These are phyloP conservation scores for Metschnikowia corniflorae DNA, from an alignment of 805 yeast species.

Conservation along the genomic window DNA sequence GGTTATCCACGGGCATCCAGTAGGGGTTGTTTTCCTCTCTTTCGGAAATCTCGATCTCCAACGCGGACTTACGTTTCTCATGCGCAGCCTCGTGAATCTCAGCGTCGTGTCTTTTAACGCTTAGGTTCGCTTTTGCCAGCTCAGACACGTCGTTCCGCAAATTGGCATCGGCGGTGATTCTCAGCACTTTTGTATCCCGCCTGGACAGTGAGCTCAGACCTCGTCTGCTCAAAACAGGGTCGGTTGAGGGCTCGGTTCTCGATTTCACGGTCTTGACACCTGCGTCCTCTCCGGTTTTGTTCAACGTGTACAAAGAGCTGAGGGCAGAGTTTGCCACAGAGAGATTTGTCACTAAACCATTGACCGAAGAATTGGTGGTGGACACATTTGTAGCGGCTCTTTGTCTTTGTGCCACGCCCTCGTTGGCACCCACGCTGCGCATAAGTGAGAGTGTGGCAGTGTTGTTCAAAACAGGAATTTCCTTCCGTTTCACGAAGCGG, in stretches of 20 bases:
- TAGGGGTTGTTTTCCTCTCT: slow-evolving; percentile 18
- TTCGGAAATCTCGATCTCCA: slow-evolving; percentile 11
- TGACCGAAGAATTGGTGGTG: slow-evolving; percentile 32
- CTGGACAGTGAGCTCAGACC: slow-evolving; percentile 5
- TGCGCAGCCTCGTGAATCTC: neutral
- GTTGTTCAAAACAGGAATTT: slow-evolving; percentile 7
- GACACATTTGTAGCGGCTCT: slow-evolving; percentile 25
- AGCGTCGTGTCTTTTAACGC: neutral
- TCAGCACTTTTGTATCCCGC: slow-evolving; percentile 3
- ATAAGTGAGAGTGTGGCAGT: slow-evolving; percentile 28
- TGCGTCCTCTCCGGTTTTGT: slow-evolving; percentile 21
- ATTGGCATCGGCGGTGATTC: slow-evolving; percentile 8
- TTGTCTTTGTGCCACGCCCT: neutral
- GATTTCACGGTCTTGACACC: neutral
- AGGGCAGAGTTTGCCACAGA: slow-evolving; percentile 33
- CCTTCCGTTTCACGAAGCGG: neutral
- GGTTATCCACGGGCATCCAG: slow-evolving; percentile 51
- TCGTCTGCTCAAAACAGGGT: slow-evolving; percentile 1
- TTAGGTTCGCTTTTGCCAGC: slow-evolving; percentile 1
- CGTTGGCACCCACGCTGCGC: slow-evolving; percentile 9
- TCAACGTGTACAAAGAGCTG: slow-evolving; percentile 35
- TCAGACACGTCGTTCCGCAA: slow-evolving; percentile 7
- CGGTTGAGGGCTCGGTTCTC: neutral
- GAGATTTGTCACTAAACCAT: slow-evolving; percentile 35
- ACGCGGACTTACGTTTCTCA: slow-evolving; percentile 12